A percentile compares a stretch with the other conserved stretches of the same genome.
Evolutionary conservation across 2,329 filamentous ascomycete species (phyloP).

Genomic region (Plectosphaerella cucumerina): DNA sequence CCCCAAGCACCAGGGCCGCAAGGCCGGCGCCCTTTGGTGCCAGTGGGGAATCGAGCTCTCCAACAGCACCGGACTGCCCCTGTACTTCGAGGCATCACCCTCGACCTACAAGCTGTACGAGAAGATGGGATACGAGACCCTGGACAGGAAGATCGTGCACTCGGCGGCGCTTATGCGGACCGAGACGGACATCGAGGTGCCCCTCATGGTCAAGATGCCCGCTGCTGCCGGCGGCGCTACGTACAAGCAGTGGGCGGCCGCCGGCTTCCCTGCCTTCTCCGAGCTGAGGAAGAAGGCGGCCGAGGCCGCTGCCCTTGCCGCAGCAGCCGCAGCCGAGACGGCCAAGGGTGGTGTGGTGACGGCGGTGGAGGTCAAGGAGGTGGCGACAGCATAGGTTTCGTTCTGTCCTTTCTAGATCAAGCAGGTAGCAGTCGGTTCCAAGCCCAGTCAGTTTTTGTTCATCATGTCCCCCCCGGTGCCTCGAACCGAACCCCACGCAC

Average conservation of each 20-base stretch:
- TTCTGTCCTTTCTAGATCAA: too few relatives aligned
- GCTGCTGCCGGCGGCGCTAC: slow-evolving; percentile 22
- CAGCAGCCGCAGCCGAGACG: not conserved
- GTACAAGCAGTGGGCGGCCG: slow-evolving; percentile 27
- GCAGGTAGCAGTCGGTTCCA: slow-evolving; percentile 6
- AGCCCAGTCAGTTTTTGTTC: too few relatives aligned
- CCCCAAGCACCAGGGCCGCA: slow-evolving; percentile 36
- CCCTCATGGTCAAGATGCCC: slow-evolving; percentile 38
- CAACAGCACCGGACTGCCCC: slow-evolving; percentile 28
- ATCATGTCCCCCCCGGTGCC: too few relatives aligned
- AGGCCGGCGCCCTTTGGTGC: slow-evolving; percentile 35
- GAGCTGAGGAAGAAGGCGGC: slow-evolving; percentile 5
- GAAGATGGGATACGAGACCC: slow-evolving; percentile 37
- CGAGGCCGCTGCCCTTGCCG: not conserved
- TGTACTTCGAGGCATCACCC: slow-evolving; percentile 43
- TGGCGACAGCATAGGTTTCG: not conserved
- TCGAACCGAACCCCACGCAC: too few relatives aligned
- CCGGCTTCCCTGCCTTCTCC: slow-evolving; percentile 9
- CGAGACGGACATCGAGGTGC: slow-evolving; percentile 30
- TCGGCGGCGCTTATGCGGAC: slow-evolving; percentile 27
- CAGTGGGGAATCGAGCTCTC: slow-evolving; percentile 34
- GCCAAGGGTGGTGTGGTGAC: not conserved
- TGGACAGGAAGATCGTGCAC: slow-evolving; percentile 35
- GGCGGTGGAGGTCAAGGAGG: slow-evolving; percentile 8
- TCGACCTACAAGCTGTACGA: slow-evolving; percentile 37